phyloP scores from a whole-genome alignment of 352 stramenopile species.

The Phytophthora fragariae region DNA sequence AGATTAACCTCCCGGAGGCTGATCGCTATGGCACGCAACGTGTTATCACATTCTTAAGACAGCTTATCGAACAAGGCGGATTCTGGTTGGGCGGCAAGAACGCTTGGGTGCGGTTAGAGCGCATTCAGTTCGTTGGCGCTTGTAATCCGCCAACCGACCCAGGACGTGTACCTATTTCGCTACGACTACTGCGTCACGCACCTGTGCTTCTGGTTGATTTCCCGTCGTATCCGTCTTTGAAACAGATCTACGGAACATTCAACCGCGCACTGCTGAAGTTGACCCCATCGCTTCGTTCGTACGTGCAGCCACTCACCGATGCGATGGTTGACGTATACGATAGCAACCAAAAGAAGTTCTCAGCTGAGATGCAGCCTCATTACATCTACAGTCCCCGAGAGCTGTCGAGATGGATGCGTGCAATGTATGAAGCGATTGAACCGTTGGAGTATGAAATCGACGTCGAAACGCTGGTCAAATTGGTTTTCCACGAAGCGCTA shows the following conservation, averaged over 20 bases:
- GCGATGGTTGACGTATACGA: constrained; percentile 99
- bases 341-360: constrained; percentile 97
- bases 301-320: constrained; percentile 97
- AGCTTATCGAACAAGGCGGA: constrained; percentile 97
- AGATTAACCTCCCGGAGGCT: constrained; percentile 99
- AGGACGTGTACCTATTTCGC: constrained; percentile 96
- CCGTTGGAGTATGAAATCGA: constrained; percentile 95
- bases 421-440: constrained; percentile 98
- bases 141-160: constrained; percentile 99
- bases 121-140: constrained; percentile 97
- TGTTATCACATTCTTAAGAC: constrained; percentile 99
- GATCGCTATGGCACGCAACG: constrained; percentile 99
- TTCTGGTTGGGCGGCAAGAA: constrained; percentile 91
- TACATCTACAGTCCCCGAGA: constrained; percentile 99
- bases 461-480: constrained; percentile 96
- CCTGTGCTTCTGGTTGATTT: constrained; percentile 99
- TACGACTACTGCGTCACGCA: constrained; percentile 98
- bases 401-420: constrained; percentile 98
- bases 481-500: constrained; percentile 99
- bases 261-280: constrained; percentile 98
- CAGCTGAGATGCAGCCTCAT: constrained; percentile 94
- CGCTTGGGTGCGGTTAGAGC: constrained; percentile 92
- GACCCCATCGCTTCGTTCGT: constrained; percentile 97
- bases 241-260: constrained; percentile 99
- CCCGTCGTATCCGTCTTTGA: constrained; percentile 94